A percentile compares a stretch with the other conserved stretches of the same genome.
Evolutionary conservation across 1,284 basidiomycete genomes (phyloP).

Genomic region (Marasmius fiardii): DNA sequence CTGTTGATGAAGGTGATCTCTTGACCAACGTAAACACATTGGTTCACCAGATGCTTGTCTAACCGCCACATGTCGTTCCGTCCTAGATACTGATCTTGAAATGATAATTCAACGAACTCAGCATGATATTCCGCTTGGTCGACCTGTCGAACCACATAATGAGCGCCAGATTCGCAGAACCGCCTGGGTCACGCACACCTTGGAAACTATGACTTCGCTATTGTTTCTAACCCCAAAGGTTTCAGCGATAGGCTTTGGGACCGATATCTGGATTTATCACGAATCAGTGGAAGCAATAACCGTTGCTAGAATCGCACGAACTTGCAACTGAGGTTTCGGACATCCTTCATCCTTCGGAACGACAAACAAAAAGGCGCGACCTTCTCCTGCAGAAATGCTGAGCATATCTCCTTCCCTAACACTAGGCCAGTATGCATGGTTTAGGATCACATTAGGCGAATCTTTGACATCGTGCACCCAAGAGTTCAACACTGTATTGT

Average conservation of each 20-base stretch:
- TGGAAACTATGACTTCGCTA: conserved; percentile 65
- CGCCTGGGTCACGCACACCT: conserved; percentile 36
- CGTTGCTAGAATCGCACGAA: conserved; percentile 20
- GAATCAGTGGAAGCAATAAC: neutral
- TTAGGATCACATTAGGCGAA: conserved; percentile 56
- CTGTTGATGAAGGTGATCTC: conserved; percentile 77
- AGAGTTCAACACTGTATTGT: conserved; percentile 55
- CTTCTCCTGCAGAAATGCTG: conserved; percentile 43
- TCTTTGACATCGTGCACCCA: conserved; percentile 77
- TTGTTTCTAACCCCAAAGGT: conserved; percentile 69
- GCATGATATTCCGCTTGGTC: conserved; percentile 63
- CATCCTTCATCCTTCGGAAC: conserved; percentile 60
- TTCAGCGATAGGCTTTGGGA: conserved; percentile 68
- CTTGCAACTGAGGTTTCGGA: conserved; percentile 64
- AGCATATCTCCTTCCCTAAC: conserved; percentile 71
- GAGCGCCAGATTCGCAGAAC: conserved; percentile 6
- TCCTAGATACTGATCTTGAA: conserved; percentile 90
- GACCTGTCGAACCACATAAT: conserved; percentile 41
- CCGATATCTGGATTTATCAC: conserved; percentile 54
- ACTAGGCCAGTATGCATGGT: conserved; percentile 72
- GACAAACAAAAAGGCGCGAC: conserved; percentile 61
- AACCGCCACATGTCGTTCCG: conserved; percentile 93
- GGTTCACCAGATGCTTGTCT: conserved; percentile 73
- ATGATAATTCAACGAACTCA: conserved; percentile 85
- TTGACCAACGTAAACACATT: conserved; percentile 68